Percentiles rank a stretch among this genome's conserved stretches.
These are phyloP conservation scores for Wilcoxina mikolae DNA, from an alignment of 495 filamentous ascomycete genomes.

Conservation along the genomic window DNA sequence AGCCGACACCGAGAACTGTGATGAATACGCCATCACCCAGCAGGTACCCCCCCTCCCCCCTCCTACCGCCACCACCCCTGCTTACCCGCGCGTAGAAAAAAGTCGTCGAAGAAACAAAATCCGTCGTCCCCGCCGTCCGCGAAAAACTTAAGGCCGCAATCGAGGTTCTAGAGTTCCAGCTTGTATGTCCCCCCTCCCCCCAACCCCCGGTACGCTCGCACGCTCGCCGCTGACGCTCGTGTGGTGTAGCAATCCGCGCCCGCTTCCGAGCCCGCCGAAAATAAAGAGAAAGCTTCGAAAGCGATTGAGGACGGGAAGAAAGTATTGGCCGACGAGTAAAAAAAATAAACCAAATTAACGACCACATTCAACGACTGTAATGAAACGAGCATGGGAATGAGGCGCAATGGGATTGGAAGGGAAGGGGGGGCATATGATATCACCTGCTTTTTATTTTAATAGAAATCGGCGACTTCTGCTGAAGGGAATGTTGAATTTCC, in stretches of 20 bases:
- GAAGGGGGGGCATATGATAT: too few relatives aligned
- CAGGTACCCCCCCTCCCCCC: slow-evolving; percentile 41
- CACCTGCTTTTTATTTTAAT: too few relatives aligned
- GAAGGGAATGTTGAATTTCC: too few relatives aligned
- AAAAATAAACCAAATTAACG: too few relatives aligned
- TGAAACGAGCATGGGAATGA: too few relatives aligned
- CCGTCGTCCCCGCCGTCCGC: slow-evolving; percentile 54
- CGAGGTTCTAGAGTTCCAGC: slow-evolving; percentile 47
- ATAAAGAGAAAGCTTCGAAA: slow-evolving; percentile 26
- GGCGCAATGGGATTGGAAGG: too few relatives aligned
- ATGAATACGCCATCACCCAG: slow-evolving; percentile 65
- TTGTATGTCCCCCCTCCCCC: slow-evolving; percentile 37
- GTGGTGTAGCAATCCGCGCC: slow-evolving; percentile 12
- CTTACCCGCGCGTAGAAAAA: slow-evolving; percentile 39
- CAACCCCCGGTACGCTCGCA: slow-evolving; percentile 39
- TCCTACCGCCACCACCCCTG: neutral
- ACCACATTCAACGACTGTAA: too few relatives aligned
- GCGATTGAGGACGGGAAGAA: slow-evolving; percentile 14
- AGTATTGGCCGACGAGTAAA: slow-evolving; percentile 6
- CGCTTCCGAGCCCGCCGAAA: slow-evolving; percentile 31
- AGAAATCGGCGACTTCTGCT: too few relatives aligned
- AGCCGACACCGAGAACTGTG: slow-evolving; percentile 36
- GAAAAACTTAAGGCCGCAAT: slow-evolving; percentile 52
- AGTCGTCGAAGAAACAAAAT: slow-evolving; percentile 68
- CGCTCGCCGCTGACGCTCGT: slow-evolving; percentile 14